Evolutionary conservation across 1,284 basidiomycete species (phyloP).

Genomic region (Ustilago nuda): DNA sequence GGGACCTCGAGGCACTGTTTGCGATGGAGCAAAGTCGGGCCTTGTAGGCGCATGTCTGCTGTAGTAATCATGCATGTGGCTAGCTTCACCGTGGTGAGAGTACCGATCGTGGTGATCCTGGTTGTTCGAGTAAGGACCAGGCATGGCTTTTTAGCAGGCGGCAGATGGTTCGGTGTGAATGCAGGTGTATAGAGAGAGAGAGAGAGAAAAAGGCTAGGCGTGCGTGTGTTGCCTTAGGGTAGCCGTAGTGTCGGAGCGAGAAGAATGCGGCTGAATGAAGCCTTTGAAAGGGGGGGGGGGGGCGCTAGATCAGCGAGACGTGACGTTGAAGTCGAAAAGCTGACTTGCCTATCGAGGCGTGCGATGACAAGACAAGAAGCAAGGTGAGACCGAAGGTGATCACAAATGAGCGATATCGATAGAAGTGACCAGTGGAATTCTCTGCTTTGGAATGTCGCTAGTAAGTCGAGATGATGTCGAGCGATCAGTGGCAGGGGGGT

Average conservation of each 20-base stretch:
- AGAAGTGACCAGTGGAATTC: neutral
- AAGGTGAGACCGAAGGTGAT: neutral
- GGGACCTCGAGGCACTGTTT: constrained; percentile 36
- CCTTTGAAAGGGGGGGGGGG: constrained; percentile 8
- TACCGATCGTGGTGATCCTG: constrained; percentile 29
- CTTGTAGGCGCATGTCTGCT: constrained; percentile 19
- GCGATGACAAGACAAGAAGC: constrained; percentile 7
- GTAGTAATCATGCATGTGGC: constrained; percentile 29
- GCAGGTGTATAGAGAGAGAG: neutral
- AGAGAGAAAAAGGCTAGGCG: neutral
- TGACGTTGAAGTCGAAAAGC: neutral
- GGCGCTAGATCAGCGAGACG: constrained; percentile 5
- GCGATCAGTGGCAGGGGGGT: neutral
- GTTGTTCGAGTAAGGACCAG: constrained; percentile 24
- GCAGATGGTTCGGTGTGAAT: too few relatives aligned
- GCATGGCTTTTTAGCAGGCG: constrained; percentile 13
- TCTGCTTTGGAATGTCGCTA: neutral
- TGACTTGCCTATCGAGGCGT: constrained; percentile 10
- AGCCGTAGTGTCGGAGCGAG: neutral
- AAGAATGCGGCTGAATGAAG: constrained; percentile 43
- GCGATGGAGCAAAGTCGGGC: constrained; percentile 43
- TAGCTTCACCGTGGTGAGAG: constrained; percentile 19
- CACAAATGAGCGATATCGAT: neutral
- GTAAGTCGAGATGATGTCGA: neutral
- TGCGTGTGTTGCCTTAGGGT: neutral